Conservation (phyloP, 345 rosid species). For the Laguncularia racemosa region DNA sequence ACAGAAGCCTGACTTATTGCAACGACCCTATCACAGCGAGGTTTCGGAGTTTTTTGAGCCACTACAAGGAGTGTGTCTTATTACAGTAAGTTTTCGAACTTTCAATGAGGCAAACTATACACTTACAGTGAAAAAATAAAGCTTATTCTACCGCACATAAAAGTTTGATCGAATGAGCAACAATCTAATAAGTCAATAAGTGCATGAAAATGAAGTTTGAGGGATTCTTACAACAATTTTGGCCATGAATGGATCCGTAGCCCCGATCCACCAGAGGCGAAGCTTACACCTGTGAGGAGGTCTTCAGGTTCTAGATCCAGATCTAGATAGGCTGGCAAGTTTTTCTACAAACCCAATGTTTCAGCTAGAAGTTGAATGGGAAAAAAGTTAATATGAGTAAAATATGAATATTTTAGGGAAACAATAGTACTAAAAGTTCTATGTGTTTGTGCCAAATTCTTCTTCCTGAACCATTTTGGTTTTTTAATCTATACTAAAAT, state of each 20-base stretch:
- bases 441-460: too few relatives aligned
- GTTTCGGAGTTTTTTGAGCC: too few relatives aligned
- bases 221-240: constrained; percentile 23
- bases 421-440: too few relatives aligned
- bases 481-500: too few relatives aligned
- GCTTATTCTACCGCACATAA: constrained; percentile 18
- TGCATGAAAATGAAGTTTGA: neutral
- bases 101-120: too few relatives aligned
- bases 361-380: constrained; percentile 24
- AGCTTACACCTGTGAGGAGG: constrained; percentile 55
- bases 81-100: too few relatives aligned
- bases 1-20: too few relatives aligned
- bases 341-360: constrained; percentile 45
- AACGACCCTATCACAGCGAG: too few relatives aligned
- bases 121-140: neutral
- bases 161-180: constrained; percentile 21
- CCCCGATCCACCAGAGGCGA: constrained; percentile 68
- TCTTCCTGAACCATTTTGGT: too few relatives aligned
- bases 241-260: constrained; percentile 46
- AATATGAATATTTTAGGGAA: too few relatives aligned
- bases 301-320: constrained; percentile 30
- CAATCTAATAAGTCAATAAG: neutral
- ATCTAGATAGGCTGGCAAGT: constrained; percentile 52
- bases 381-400: too few relatives aligned
- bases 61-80: too few relatives aligned